These are phyloP conservation scores for Secale cereale DNA, from an alignment of 176 grass and related monocot species.

Conservation along the genomic window DNA sequence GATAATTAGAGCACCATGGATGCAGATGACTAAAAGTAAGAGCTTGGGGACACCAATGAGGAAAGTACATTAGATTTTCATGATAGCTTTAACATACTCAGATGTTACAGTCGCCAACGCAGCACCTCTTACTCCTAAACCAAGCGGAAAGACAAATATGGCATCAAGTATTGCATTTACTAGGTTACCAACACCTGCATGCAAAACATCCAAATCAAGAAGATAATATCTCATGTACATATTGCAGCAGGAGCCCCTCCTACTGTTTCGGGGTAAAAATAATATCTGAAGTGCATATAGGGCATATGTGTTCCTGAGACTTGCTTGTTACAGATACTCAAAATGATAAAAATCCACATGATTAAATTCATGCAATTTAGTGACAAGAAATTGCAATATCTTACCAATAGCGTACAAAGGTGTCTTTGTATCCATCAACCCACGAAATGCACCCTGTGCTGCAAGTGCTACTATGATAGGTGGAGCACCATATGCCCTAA, in stretches of 20 bases:
- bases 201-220: neutral
- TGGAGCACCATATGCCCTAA: constrained; percentile 87
- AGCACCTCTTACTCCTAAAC: constrained; percentile 89
- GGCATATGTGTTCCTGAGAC: neutral
- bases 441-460: constrained; percentile 93
- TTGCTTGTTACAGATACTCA: neutral
- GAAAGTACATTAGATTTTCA: constrained; percentile 33
- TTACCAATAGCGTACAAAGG: constrained; percentile 86
- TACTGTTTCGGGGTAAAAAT: neutral
- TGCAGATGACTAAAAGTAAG: neutral
- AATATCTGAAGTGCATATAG: neutral
- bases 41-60: neutral
- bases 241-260: neutral
- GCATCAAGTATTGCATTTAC: constrained; percentile 78
- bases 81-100: constrained; percentile 66
- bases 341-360: neutral
- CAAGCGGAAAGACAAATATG: constrained; percentile 79
- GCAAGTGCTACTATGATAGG: constrained; percentile 92
- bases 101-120: constrained; percentile 82
- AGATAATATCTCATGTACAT: neutral
- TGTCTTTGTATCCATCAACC: constrained; percentile 91
- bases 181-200: constrained; percentile 79
- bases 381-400: constrained; percentile 6
- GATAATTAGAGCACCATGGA: neutral
- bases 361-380: neutral